phyloP scores from a whole-genome alignment of 148 eudicot species.

The Rhododendron ovatum region DNA sequence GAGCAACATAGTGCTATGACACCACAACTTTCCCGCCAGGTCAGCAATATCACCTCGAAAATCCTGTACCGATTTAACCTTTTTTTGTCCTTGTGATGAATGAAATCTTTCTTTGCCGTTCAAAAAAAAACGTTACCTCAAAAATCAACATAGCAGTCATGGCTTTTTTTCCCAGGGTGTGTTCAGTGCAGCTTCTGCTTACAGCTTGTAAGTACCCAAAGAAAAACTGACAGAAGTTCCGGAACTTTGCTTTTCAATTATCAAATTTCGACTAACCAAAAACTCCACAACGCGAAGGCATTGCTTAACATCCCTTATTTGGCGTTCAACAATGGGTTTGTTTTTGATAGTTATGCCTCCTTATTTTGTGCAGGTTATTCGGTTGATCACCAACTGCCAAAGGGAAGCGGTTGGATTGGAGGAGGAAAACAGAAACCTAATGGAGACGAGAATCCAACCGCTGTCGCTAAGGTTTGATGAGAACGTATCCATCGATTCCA shows the following conservation, averaged over 20 bases:
- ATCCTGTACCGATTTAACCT: not conserved
- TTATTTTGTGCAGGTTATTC: slow-evolving; percentile 28
- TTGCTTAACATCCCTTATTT: not conserved
- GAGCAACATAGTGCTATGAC: slow-evolving; percentile 21
- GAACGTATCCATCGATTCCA: slow-evolving; percentile 29
- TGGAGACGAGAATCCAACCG: slow-evolving; percentile 42
- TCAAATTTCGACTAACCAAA: not conserved
- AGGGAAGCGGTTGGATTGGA: slow-evolving; percentile 44
- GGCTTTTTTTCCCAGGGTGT: not conserved
- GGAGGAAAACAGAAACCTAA: slow-evolving; percentile 39
- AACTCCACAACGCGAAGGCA: not conserved
- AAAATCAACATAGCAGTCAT: not conserved
- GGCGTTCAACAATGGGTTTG: not conserved
- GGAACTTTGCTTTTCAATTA: not conserved
- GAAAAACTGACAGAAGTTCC: not conserved
- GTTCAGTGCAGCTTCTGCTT: not conserved
- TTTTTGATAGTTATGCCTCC: not conserved
- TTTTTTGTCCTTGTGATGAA: not conserved
- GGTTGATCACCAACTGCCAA: slow-evolving; percentile 37
- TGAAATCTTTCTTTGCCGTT: not conserved
- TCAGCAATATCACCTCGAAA: not conserved
- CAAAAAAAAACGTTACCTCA: too few species aligned
- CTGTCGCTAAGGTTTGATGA: slow-evolving; percentile 37
- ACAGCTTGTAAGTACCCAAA: not conserved
- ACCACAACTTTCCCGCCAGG: slow-evolving; percentile 41